Conservation (phyloP, 352 stramenopile genomes). For the Labyrinthula sp. region DNA sequence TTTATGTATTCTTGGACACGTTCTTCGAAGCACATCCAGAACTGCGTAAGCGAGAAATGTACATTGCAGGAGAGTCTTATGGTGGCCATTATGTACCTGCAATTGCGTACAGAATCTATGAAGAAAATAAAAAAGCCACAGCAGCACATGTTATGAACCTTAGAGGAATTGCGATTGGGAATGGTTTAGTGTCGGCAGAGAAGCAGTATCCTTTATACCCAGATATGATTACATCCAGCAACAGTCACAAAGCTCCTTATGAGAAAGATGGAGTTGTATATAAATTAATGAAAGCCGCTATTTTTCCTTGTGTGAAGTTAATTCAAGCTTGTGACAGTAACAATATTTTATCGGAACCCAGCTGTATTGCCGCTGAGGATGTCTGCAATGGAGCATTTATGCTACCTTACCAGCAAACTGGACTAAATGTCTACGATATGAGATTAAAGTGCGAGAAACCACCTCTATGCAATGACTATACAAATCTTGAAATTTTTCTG, state of each 20-base stretch:
- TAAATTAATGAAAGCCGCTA: too few relatives aligned
- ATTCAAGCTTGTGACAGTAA: too few relatives aligned
- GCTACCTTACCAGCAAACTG: constrained; percentile 8
- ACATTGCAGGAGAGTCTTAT: constrained; percentile 21
- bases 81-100: constrained; percentile 74
- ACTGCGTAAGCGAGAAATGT: too few relatives aligned
- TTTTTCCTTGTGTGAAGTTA: too few relatives aligned
- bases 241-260: too few relatives aligned
- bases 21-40: constrained; percentile 22
- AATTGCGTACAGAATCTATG: constrained; percentile 50
- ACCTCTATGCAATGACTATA: constrained; percentile 81
- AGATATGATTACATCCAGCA: too few relatives aligned
- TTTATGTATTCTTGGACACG: constrained; percentile 28
- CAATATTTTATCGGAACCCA: too few relatives aligned
- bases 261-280: too few relatives aligned
- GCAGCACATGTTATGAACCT: constrained; percentile 51
- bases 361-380: too few relatives aligned
- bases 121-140: constrained; percentile 41
- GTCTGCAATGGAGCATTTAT: constrained; percentile 13
- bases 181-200: constrained; percentile 42
- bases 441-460: constrained; percentile 58
- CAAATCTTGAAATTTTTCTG: constrained; percentile 52
- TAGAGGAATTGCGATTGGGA: constrained; percentile 73
- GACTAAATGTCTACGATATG: constrained; percentile 63
- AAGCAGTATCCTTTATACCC: too few relatives aligned